Evolutionary conservation across 345 rosid genomes (phyloP), one percentile per base, ranked within the genome.

Genomic region (Carallia brachiata): DNA sequence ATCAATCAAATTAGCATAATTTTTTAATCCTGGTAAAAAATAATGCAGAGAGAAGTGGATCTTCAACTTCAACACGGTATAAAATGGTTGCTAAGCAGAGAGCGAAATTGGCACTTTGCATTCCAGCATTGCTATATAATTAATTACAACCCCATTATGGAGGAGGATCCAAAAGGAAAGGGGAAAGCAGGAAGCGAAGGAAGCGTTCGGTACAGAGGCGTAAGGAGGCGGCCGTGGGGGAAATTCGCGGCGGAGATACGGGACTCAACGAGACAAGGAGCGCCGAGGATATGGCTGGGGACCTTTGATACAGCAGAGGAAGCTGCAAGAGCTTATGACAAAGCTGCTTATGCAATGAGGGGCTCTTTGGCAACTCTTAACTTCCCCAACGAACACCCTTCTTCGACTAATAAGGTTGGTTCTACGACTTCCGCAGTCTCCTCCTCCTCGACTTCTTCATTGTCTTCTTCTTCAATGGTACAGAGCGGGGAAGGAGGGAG

Each of bases 171-270:
- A 62, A 75, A 16, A 74, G 83, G n/a, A 62, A 72, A 77, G 66
- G 70, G 48, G 61, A 76, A 68, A 71, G 7, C 27, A 19, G 32
- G 75, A 52, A 70, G 70, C 78, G 65, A 71, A 47, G 54, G 68
- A 32, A 52, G 70, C 63, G 76, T 77, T 40, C 80, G 85, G 34
- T 87, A 80, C 39, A 81, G 89, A 63, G 92, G 95, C 0, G 92
- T 87, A 4, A 69, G 97, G 59, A 70, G 84, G 76, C 79, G 97
- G 36, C 97, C 96, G 0, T 93, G 97, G 97, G 97, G 97, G 0
- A 90, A 90, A 66, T 90, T 67, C 57, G 97, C 96, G n/a, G 93
- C 92, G 1, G 96, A 93, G 85, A 93, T 93, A 70, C 88, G 93
- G 9, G 97, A 93, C 73, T 90, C 98, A 0, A 72, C 79, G 7